Conservation (phyloP, 306 rosid species). For the Astragalus glycyphyllos region DNA sequence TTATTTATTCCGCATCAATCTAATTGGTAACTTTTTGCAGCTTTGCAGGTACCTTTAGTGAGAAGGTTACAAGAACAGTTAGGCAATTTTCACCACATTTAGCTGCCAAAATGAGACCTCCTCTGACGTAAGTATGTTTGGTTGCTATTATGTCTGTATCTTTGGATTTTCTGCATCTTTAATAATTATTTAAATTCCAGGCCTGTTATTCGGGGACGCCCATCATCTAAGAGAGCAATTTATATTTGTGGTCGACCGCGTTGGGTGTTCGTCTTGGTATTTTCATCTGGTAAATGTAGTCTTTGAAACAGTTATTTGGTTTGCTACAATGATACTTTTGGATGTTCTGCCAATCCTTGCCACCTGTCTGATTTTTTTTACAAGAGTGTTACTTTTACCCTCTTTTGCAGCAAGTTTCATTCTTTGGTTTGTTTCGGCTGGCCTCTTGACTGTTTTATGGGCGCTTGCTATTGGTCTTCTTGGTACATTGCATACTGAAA, state of each 20-base stretch:
- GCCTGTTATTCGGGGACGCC: constrained; percentile 99
- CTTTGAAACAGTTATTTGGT: constrained; percentile 19
- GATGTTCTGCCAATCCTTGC: constrained; percentile 18
- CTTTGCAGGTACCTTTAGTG: constrained; percentile 97
- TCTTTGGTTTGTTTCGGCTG: constrained; percentile 90
- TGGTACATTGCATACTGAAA: constrained; percentile 55
- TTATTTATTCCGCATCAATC: constrained; percentile 10
- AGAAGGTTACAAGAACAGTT: constrained; percentile 86
- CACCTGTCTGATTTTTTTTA: background rate
- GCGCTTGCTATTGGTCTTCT: constrained; percentile 85
- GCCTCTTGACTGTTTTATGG: constrained; percentile 81
- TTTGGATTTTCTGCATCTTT: constrained; percentile 27
- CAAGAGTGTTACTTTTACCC: constrained; percentile 3
- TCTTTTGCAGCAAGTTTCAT: constrained; percentile 69
- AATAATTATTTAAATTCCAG: constrained; percentile 55
- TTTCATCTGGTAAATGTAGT: constrained; percentile 70
- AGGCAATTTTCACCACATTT: constrained; percentile 93
- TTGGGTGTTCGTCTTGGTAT: constrained; percentile 81
- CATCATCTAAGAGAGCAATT: constrained; percentile 88
- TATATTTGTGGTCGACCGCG: constrained; percentile 91
- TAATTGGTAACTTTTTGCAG: constrained; percentile 54
- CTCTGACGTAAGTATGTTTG: constrained; percentile 80
- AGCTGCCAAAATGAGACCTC: constrained; percentile 98
- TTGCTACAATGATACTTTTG: constrained; percentile 31
- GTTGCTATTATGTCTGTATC: constrained; percentile 26